Conservation (phyloP, 164 flowering plant genomes). For the Annona squamosa region DNA sequence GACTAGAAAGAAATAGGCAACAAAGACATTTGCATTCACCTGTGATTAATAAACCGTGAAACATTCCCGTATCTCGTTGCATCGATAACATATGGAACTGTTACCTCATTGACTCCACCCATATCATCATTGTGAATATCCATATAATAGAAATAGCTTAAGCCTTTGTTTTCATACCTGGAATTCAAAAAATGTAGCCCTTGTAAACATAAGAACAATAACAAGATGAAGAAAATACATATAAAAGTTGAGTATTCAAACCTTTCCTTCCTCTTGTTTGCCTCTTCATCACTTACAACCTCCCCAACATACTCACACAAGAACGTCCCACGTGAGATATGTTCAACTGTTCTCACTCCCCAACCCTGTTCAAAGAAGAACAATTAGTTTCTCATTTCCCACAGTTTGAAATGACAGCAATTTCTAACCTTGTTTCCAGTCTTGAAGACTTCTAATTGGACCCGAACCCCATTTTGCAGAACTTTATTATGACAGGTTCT, state of each 20-base stretch:
- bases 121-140: conserved; percentile 55
- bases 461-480: conserved; percentile 81
- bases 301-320: conserved; percentile 86
- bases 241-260: conserved; percentile 15
- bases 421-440: conserved; percentile 69
- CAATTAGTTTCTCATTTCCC: neutral
- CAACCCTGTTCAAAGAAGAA: conserved; percentile 61
- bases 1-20: neutral
- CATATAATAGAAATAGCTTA: conserved; percentile 55
- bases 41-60: conserved; percentile 89
- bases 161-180: conserved; percentile 59
- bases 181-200: conserved; percentile 5
- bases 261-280: conserved; percentile 56
- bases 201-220: neutral
- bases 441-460: conserved; percentile 76
- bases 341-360: conserved; percentile 86
- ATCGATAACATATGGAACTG: conserved; percentile 57
- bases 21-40: conserved; percentile 34
- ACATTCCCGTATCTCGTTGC: conserved; percentile 86
- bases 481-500: conserved; percentile 76
- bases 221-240: neutral
- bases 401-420: neutral
- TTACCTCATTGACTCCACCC: conserved; percentile 60
- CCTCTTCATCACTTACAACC: conserved; percentile 60
- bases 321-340: conserved; percentile 72